These are phyloP conservation scores for Rhizopogon rudus DNA, from an alignment of 768 basidiomycete species.

Conservation along the genomic window DNA sequence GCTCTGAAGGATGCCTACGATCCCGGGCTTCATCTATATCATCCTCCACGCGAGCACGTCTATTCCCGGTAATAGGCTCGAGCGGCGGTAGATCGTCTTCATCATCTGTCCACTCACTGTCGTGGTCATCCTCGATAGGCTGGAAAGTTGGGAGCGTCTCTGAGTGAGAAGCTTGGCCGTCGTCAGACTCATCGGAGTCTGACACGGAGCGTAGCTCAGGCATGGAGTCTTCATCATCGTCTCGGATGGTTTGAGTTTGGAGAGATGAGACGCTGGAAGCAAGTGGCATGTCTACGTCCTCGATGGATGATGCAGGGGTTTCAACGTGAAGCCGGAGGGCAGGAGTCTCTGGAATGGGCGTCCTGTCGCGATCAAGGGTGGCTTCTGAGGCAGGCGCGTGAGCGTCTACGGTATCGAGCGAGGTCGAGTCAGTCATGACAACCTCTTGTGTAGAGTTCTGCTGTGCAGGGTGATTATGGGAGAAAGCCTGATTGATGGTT, in stretches of 20 bases:
- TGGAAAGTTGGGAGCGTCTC: slow-evolving; percentile 22
- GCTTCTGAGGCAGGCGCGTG: background rate
- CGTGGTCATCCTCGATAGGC: slow-evolving; percentile 26
- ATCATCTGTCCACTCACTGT: slow-evolving; percentile 24
- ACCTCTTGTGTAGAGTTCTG: background rate
- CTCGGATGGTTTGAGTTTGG: slow-evolving; percentile 1
- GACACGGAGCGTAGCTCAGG: slow-evolving; percentile 36
- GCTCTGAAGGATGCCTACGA: slow-evolving; percentile 61
- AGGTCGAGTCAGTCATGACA: background rate
- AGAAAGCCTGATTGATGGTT: slow-evolving; percentile 27
- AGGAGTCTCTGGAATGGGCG: slow-evolving; percentile 1
- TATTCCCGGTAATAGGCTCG: slow-evolving; percentile 28
- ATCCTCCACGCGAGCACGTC: slow-evolving; percentile 57
- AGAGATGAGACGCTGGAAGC: background rate
- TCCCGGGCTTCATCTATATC: slow-evolving; percentile 59
- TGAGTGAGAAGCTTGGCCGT: slow-evolving; percentile 24
- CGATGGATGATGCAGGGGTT: background rate
- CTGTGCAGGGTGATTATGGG: slow-evolving; percentile 2
- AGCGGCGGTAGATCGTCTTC: slow-evolving; percentile 26
- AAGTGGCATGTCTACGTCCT: slow-evolving; percentile 7
- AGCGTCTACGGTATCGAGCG: slow-evolving; percentile 3
- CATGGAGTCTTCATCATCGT: slow-evolving; percentile 35
- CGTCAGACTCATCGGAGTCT: slow-evolving; percentile 31
- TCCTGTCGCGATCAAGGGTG: background rate
- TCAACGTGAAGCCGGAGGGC: background rate